Conservation (phyloP, 2,329 filamentous ascomycete species). For the Epichloe festucae region DNA sequence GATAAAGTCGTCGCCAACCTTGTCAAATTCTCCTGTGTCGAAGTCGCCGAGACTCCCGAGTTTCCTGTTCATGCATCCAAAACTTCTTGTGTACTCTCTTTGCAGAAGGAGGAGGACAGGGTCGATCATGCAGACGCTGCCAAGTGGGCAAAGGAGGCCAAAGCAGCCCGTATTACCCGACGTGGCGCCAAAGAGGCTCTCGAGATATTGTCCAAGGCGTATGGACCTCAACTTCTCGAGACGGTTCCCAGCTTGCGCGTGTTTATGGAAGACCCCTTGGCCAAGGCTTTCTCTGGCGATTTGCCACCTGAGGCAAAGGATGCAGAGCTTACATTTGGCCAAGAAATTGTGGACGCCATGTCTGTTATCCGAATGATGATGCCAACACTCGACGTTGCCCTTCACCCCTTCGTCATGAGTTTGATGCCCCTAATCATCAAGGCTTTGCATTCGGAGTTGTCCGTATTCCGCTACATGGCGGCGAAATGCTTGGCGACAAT, state of each 20-base stretch:
- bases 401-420: slow-evolving; percentile 70
- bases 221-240: slow-evolving; percentile 65
- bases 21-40: slow-evolving; percentile 94
- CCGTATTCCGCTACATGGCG: slow-evolving; percentile 90
- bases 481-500: slow-evolving; percentile 96
- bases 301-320: slow-evolving; percentile 63
- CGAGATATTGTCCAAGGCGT: slow-evolving; percentile 71
- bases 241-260: slow-evolving; percentile 69
- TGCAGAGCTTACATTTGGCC: slow-evolving; percentile 63
- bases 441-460: slow-evolving; percentile 75
- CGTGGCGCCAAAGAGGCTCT: slow-evolving; percentile 89
- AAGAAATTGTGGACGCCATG: slow-evolving; percentile 87
- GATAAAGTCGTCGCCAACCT: slow-evolving; percentile 94
- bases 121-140: slow-evolving; percentile 84
- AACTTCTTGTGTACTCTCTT: slow-evolving; percentile 71
- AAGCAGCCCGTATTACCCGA: slow-evolving; percentile 76
- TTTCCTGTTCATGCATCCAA: slow-evolving; percentile 73
- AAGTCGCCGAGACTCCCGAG: slow-evolving; percentile 93
- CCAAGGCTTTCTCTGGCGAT: slow-evolving; percentile 56
- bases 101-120: slow-evolving; percentile 94
- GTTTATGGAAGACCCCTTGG: slow-evolving; percentile 72
- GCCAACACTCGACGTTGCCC: slow-evolving; percentile 67
- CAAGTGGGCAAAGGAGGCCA: slow-evolving; percentile 81
- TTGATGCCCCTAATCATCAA: slow-evolving; percentile 78
- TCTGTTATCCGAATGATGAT: slow-evolving; percentile 84